Percentiles rank a stretch among this genome's conserved stretches.
These are phyloP conservation scores for Ganoderma sinense DNA, from an alignment of 1,284 basidiomycete species.

Conservation along the genomic window DNA sequence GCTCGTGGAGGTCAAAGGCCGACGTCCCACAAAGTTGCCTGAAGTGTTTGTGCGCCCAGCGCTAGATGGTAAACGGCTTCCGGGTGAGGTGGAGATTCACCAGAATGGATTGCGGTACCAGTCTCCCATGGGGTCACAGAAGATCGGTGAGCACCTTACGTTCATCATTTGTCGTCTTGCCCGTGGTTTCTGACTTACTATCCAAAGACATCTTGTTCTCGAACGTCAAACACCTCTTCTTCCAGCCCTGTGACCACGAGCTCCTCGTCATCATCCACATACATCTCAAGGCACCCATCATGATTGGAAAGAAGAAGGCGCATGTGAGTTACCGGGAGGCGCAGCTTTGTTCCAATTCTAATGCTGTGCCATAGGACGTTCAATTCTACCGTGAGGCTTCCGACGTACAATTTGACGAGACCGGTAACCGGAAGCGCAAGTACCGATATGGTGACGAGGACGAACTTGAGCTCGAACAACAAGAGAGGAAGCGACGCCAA, in stretches of 20 bases:
- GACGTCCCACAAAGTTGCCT: slow-evolving; percentile 83
- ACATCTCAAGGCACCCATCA: slow-evolving; percentile 95
- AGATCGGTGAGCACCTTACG: slow-evolving; percentile 71
- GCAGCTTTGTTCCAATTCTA: background rate
- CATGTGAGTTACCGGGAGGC: slow-evolving; percentile 60
- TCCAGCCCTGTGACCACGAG: slow-evolving; percentile 98
- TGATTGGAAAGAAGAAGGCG: slow-evolving; percentile 99
- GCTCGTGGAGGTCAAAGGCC: slow-evolving; percentile 86
- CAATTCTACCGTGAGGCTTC: slow-evolving; percentile 99
- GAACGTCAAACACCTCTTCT: slow-evolving; percentile 99
- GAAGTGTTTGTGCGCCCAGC: slow-evolving; percentile 96
- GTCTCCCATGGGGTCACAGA: slow-evolving; percentile 88
- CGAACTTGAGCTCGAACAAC: slow-evolving; percentile 98
- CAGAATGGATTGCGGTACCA: slow-evolving; percentile 96
- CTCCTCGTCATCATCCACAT: slow-evolving; percentile 94
- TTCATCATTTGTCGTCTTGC: no score
- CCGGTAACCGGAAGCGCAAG: slow-evolving; percentile 98
- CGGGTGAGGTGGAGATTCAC: slow-evolving; percentile 97
- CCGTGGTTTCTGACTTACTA: background rate
- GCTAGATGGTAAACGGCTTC: slow-evolving; percentile 90
- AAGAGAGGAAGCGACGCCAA: slow-evolving; percentile 90
- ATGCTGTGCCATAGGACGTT: slow-evolving; percentile 70
- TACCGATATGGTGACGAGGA: slow-evolving; percentile 99
- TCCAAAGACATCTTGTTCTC: slow-evolving; percentile 90
- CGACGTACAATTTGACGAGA: slow-evolving; percentile 98